A percentile compares a stretch with the other conserved stretches of the same genome.
These are phyloP conservation scores for Suhomyces prunicola DNA, from an alignment of 805 yeast species.

Conservation along the genomic window DNA sequence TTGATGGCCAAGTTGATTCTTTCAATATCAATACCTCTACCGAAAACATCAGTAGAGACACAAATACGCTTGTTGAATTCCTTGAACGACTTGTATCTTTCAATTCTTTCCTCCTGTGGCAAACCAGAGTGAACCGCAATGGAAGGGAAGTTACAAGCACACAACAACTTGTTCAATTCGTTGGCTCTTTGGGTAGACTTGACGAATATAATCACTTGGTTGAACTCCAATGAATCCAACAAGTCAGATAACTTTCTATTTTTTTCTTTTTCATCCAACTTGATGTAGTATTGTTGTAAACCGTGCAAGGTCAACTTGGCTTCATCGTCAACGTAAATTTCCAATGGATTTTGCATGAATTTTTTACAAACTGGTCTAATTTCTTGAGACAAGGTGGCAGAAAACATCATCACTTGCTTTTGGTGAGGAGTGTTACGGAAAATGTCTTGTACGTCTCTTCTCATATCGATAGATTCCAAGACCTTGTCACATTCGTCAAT, in stretches of 20 bases:
- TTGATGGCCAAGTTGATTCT: constrained; percentile 97
- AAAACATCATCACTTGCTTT: constrained; percentile 99
- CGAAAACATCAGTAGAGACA: constrained; percentile 97
- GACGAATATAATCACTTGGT: constrained; percentile 96
- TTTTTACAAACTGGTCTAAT: constrained; percentile 96
- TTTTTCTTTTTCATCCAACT: constrained; percentile 86
- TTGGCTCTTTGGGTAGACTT: constrained; percentile 88
- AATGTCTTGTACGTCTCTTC: constrained; percentile 97
- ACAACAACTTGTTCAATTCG: constrained; percentile 82
- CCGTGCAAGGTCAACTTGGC: constrained; percentile 97
- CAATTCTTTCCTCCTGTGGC: constrained; percentile 97
- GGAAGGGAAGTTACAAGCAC: constrained; percentile 93
- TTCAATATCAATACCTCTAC: constrained; percentile 99
- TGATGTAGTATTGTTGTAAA: constrained; percentile 92
- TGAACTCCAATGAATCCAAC: constrained; percentile 91
- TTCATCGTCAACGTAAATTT: constrained; percentile 96
- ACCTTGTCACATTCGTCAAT: constrained; percentile 99
- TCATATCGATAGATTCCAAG: constrained; percentile 86
- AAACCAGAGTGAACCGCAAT: constrained; percentile 94
- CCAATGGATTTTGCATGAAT: constrained; percentile 97
- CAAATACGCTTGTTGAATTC: constrained; percentile 98
- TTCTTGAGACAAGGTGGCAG: constrained; percentile 92
- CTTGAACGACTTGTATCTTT: constrained; percentile 91
- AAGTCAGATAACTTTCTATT: constrained; percentile 89
- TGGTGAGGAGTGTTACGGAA: constrained; percentile 97